These are phyloP conservation scores for Candida palmyrensis DNA, from an alignment of 805 yeast genomes.

Conservation along the genomic window DNA sequence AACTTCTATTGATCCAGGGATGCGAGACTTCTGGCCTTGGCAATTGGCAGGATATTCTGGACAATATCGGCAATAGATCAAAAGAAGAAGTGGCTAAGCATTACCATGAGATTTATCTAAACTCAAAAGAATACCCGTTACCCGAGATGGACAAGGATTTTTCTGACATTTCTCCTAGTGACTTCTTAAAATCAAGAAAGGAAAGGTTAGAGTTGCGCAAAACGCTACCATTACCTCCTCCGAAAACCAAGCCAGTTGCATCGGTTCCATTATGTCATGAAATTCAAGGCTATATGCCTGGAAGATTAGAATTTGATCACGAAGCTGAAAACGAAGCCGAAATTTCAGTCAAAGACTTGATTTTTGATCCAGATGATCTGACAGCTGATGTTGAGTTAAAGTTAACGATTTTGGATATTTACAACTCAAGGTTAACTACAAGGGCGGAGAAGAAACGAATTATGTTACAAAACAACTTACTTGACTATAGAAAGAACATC, in stretches of 20 bases:
- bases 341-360: conserved; percentile 88
- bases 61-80: conserved; percentile 87
- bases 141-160: conserved; percentile 81
- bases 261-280: conserved; percentile 97
- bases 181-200: conserved; percentile 65
- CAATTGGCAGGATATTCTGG: conserved; percentile 97
- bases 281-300: conserved; percentile 98
- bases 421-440: conserved; percentile 81
- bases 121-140: conserved; percentile 73
- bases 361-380: conserved; percentile 85
- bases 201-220: conserved; percentile 66
- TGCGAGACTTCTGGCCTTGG: conserved; percentile 90
- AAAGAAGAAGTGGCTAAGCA: conserved; percentile 90
- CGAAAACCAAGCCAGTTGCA: conserved; percentile 83
- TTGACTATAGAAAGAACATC: conserved; percentile 81
- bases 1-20: conserved; percentile 80
- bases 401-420: conserved; percentile 80
- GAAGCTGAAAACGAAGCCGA: conserved; percentile 98
- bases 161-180: conserved; percentile 52
- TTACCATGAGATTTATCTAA: conserved; percentile 65
- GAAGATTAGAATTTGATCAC: conserved; percentile 91
- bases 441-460: conserved; percentile 91
- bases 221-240: conserved; percentile 70
- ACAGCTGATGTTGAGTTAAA: conserved; percentile 86
- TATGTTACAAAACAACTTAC: conserved; percentile 65